Percentiles rank a stretch among this genome's conserved stretches.
Conservation (phyloP, 305 asterid genomes). For the Stenogyne calaminthoides region DNA sequence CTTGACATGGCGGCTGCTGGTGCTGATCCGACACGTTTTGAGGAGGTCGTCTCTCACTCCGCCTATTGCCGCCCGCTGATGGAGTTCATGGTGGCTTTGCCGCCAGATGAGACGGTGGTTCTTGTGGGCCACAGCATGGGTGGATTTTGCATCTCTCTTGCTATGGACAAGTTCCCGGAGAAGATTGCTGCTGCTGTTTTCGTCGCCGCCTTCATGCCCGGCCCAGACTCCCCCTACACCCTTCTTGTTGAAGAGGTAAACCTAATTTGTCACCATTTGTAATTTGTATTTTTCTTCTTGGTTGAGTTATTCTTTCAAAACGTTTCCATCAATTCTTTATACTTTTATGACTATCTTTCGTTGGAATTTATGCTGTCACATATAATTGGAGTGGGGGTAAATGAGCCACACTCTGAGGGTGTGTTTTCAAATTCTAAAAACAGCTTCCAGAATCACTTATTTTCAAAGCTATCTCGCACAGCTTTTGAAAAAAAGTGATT, state of each 20-base stretch:
- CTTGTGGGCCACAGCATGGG: conserved; percentile 56
- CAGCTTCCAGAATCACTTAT: no score
- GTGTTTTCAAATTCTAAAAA: no score
- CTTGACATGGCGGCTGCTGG: conserved; percentile 62
- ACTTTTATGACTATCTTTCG: neutral
- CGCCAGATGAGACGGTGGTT: conserved; percentile 39
- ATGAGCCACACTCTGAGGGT: no score
- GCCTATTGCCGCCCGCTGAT: conserved; percentile 39
- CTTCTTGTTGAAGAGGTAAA: conserved; percentile 35
- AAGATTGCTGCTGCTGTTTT: conserved; percentile 46
- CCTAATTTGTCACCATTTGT: no score
- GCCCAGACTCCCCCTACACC: conserved; percentile 33
- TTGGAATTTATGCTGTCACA: neutral
- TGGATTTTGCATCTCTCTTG: conserved; percentile 38
- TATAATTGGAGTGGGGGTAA: no score
- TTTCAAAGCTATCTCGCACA: no score
- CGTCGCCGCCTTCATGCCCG: conserved; percentile 46
- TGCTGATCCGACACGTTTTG: conserved; percentile 28
- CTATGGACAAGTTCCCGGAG: conserved; percentile 48
- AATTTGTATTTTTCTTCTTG: neutral
- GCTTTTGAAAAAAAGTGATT: no score
- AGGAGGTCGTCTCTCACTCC: conserved; percentile 32
- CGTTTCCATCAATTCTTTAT: neutral
- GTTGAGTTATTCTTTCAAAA: neutral
- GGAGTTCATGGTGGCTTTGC: conserved; percentile 39